Evolutionary conservation across 179 eudicot species (phyloP).

Genomic region (Carnegiea gigantea): DNA sequence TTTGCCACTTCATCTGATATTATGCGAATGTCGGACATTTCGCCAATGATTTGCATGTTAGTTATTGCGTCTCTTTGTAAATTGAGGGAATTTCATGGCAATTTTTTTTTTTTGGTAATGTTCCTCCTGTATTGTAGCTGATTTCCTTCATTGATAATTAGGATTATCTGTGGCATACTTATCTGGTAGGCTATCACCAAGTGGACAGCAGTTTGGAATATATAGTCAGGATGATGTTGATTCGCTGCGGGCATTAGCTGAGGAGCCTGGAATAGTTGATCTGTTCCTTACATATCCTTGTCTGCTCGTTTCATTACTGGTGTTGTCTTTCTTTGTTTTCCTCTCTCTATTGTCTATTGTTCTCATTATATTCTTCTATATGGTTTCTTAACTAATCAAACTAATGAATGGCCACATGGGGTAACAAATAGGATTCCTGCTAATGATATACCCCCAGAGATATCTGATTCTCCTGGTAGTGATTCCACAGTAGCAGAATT

Average conservation of each 20-base stretch:
- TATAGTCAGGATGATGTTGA: constrained; percentile 91
- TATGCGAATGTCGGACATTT: background rate
- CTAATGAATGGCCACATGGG: constrained; percentile 97
- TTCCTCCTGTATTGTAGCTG: constrained; percentile 27
- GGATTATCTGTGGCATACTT: constrained; percentile 93
- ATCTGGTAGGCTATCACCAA: constrained; percentile 84
- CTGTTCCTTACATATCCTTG: constrained; percentile 91
- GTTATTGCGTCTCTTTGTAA: background rate
- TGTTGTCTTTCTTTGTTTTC: background rate
- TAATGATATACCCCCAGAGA: constrained; percentile 55
- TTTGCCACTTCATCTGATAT: constrained; percentile 1
- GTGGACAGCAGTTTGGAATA: constrained; percentile 75
- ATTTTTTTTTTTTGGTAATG: background rate
- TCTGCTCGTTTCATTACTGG: background rate
- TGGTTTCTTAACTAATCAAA: constrained; percentile 55
- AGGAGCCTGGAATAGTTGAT: constrained; percentile 83
- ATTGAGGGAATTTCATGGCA: background rate
- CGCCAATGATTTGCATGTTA: background rate
- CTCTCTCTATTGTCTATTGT: background rate
- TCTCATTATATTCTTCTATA: constrained; percentile 3
- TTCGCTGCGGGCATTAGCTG: constrained; percentile 87
- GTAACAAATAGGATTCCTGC: constrained; percentile 55
- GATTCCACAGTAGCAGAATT: constrained; percentile 69
- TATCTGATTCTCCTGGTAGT: constrained; percentile 48
- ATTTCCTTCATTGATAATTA: constrained; percentile 48